Evolutionary conservation across 352 stramenopile species (phyloP), one percentile per base, ranked within the genome.

Genomic region (Phytopythium montanum): DNA sequence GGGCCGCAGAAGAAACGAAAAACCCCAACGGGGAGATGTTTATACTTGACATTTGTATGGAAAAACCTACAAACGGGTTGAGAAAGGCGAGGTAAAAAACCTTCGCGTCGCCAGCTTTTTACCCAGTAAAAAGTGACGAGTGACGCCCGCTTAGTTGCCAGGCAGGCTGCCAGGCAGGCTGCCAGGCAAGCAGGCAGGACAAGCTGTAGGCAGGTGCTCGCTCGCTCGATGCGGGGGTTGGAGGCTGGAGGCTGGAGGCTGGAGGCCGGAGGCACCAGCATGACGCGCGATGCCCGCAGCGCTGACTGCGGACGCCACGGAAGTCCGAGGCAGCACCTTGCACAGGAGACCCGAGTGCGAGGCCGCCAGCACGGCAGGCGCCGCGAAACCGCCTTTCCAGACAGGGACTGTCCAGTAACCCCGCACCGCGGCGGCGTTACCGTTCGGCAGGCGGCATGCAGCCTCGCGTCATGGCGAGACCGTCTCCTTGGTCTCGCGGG

Each of bases 1-100:
- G 23, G 42, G n/a, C 25, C 4, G 8, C 31, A 65, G 70, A 74
- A 74, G 68, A 59, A 75, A 72, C 54, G 12, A 64, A 77, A 73
- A 80, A 79, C 70, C 64, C 75, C 58, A 61, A 54, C 14, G 2
- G 9, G 46, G 26, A 39, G 33, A 59, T 54, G 36, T 49, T 14
- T 8, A 12, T 21, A 18, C 49, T 49, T 50, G 2, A 19, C 0
- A 3, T 29, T 14, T 39, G 36, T 44, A 53, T 51, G 6, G 18
- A 59, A 54, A 61, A 61, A 61, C 55, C 55, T 61, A 14, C 3
- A 29, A 4, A 19, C 6, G 55, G 39, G 51, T 60, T 60, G 14
- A 39, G 16, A 54, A 41, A 54, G 48, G 48, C 26, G 16, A 54
- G 14, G 26, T 26, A 39, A 54, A 54, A 38, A 39, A 52, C 25